These are phyloP conservation scores for Blastobotrys apis DNA, from an alignment of 1,139 yeast species.

Conservation along the genomic window DNA sequence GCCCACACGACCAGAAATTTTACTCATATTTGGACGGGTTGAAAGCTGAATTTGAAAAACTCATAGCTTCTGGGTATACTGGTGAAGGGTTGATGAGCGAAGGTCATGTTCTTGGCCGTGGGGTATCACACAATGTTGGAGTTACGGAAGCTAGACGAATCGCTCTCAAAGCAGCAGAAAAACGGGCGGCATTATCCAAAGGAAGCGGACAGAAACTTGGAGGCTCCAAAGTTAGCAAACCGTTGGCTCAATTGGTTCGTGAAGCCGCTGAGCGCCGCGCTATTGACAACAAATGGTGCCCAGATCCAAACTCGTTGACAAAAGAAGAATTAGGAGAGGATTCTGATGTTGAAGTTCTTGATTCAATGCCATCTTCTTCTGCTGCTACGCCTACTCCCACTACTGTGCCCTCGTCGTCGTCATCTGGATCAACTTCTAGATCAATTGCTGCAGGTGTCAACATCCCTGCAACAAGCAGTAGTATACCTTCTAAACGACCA, in stretches of 20 bases:
- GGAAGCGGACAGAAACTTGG: slow-evolving; percentile 27
- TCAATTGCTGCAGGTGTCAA: no score
- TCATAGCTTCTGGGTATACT: slow-evolving; percentile 44
- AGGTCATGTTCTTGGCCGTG: slow-evolving; percentile 52
- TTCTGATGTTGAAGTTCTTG: slow-evolving; percentile 11
- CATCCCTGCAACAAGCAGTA: no score
- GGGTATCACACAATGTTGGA: background rate
- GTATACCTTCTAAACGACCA: no score
- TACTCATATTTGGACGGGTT: slow-evolving; percentile 62
- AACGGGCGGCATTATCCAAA: slow-evolving; percentile 20
- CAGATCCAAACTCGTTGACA: slow-evolving; percentile 14
- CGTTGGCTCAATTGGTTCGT: slow-evolving; percentile 49
- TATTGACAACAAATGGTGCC: slow-evolving; percentile 56
- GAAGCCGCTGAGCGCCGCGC: slow-evolving; percentile 67
- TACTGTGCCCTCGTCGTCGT: no score
- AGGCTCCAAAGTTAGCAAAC: slow-evolving; percentile 17
- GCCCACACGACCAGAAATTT: slow-evolving; percentile 76
- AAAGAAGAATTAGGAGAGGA: slow-evolving; percentile 12
- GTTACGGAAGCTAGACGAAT: slow-evolving; percentile 19
- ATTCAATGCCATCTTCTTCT: background rate
- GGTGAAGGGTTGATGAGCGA: slow-evolving; percentile 46
- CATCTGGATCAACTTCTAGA: no score
- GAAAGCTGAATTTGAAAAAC: slow-evolving; percentile 52
- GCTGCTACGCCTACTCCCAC: no score
- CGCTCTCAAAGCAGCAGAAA: slow-evolving; percentile 20